These are phyloP conservation scores for Penicillium daleae DNA, from an alignment of 495 filamentous ascomycete species.

Conservation along the genomic window DNA sequence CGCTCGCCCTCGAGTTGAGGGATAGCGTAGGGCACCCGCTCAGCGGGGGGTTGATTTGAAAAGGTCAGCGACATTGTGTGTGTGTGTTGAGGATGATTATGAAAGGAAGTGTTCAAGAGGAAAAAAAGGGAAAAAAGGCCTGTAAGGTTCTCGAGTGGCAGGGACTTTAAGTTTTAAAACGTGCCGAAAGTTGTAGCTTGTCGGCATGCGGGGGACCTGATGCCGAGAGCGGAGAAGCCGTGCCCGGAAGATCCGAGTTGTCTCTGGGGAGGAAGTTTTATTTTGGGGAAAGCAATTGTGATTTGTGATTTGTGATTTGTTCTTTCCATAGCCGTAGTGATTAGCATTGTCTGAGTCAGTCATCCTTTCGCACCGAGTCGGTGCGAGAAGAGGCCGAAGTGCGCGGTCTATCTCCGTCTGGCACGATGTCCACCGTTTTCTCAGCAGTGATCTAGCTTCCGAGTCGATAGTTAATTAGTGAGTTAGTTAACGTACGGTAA, in stretches of 20 bases:
- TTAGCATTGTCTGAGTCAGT: neutral
- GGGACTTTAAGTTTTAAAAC: constrained; percentile 9
- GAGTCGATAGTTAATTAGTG: neutral
- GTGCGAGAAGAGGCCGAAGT: constrained; percentile 1
- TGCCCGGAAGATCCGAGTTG: constrained; percentile 30
- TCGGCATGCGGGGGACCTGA: constrained; percentile 25
- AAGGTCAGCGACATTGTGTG: constrained; percentile 34
- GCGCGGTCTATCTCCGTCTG: neutral
- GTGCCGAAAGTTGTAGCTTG: neutral
- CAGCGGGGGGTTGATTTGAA: constrained; percentile 29
- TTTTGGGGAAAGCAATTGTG: neutral
- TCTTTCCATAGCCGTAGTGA: neutral
- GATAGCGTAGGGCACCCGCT: constrained; percentile 44
- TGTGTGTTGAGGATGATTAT: neutral
- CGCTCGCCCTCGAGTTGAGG: constrained; percentile 48
- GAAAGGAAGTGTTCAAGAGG: neutral
- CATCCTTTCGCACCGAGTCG: neutral
- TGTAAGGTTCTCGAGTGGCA: neutral
- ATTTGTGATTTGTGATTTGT: neutral
- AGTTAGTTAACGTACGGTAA: too few relatives aligned
- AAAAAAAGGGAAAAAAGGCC: too few relatives aligned
- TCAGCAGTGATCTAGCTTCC: neutral
- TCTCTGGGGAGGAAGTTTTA: neutral
- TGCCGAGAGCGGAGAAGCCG: constrained; percentile 21
- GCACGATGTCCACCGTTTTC: neutral